These are phyloP conservation scores for Coleophoma crateriformis DNA, from an alignment of 2,329 filamentous ascomycete genomes.

Conservation along the genomic window DNA sequence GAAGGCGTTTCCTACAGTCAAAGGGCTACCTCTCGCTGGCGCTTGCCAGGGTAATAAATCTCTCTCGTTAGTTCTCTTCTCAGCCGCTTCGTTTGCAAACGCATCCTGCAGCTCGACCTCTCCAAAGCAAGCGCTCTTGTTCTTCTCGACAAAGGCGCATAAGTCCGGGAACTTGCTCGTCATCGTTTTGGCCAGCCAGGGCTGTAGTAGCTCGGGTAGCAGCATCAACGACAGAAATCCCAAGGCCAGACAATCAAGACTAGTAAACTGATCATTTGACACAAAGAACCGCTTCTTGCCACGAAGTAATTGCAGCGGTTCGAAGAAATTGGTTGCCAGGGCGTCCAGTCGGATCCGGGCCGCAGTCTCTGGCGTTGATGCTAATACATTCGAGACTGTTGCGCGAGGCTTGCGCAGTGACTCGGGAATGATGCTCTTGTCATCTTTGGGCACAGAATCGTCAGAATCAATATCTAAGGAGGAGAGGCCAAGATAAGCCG, in stretches of 20 bases:
- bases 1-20: slow-evolving; percentile 21
- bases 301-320: slow-evolving; percentile 61
- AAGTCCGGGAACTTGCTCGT: slow-evolving; percentile 39
- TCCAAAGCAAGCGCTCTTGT: slow-evolving; percentile 32
- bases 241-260: slow-evolving; percentile 73
- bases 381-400: slow-evolving; percentile 47
- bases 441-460: slow-evolving; percentile 22
- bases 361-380: slow-evolving; percentile 64
- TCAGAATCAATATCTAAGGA: slow-evolving; percentile 58
- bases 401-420: slow-evolving; percentile 28
- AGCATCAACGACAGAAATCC: slow-evolving; percentile 76
- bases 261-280: slow-evolving; percentile 43
- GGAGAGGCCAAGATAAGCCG: slow-evolving; percentile 64
- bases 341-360: slow-evolving; percentile 72
- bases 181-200: slow-evolving; percentile 57
- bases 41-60: slow-evolving; percentile 23
- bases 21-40: slow-evolving; percentile 18
- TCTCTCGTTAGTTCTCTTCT: slow-evolving; percentile 5
- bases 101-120: slow-evolving; percentile 20
- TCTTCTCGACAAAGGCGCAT: slow-evolving; percentile 35
- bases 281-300: slow-evolving; percentile 51
- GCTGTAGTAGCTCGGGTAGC: slow-evolving; percentile 51
- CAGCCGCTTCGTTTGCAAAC: slow-evolving; percentile 6
- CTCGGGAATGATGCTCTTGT: slow-evolving; percentile 28
- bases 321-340: slow-evolving; percentile 65